phyloP scores from a whole-genome alignment of 768 basidiomycete species.

The Leccinum subtestaceum region DNA sequence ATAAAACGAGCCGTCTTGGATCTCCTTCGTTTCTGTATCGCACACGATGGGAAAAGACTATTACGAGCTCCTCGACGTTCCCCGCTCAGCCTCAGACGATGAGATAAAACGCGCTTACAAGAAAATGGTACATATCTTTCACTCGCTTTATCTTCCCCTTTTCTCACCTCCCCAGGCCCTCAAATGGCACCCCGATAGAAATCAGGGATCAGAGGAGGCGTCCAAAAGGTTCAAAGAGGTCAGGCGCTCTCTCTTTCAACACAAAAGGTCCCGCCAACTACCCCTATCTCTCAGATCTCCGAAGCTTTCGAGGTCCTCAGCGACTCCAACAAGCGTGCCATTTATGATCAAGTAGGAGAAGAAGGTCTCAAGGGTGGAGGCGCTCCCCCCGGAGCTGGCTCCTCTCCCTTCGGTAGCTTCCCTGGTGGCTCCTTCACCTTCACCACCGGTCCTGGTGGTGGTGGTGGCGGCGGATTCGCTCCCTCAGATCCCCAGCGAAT shows the following conservation, averaged over 20 bases:
- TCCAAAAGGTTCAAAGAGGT: conserved; percentile 92
- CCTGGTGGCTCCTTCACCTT: conserved; percentile 59
- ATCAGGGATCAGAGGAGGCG: conserved; percentile 81
- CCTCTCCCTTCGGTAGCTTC: conserved; percentile 43
- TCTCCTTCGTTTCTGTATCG: too few relatives aligned
- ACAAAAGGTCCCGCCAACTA: neutral
- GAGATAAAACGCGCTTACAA: conserved; percentile 94
- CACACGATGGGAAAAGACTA: conserved; percentile 77
- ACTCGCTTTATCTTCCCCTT: neutral
- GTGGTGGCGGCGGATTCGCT: conserved; percentile 57
- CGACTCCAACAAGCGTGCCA: conserved; percentile 77
- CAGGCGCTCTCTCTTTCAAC: conserved; percentile 6
- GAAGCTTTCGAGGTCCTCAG: conserved; percentile 96
- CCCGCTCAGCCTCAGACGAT: conserved; percentile 72
- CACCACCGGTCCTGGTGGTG: conserved; percentile 41
- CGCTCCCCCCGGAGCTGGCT: conserved; percentile 50
- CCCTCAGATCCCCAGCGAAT: conserved; percentile 84
- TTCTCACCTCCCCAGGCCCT: conserved; percentile 52
- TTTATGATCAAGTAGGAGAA: conserved; percentile 94
- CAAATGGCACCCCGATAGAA: conserved; percentile 95
- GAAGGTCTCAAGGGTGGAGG: conserved; percentile 84
- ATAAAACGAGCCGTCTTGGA: neutral
- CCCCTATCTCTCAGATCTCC: conserved; percentile 54
- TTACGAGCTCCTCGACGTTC: conserved; percentile 79
- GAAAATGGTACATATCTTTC: conserved; percentile 63